Conservation (phyloP, 2,329 filamentous ascomycete genomes). For the Gaeumannomyces sp. region DNA sequence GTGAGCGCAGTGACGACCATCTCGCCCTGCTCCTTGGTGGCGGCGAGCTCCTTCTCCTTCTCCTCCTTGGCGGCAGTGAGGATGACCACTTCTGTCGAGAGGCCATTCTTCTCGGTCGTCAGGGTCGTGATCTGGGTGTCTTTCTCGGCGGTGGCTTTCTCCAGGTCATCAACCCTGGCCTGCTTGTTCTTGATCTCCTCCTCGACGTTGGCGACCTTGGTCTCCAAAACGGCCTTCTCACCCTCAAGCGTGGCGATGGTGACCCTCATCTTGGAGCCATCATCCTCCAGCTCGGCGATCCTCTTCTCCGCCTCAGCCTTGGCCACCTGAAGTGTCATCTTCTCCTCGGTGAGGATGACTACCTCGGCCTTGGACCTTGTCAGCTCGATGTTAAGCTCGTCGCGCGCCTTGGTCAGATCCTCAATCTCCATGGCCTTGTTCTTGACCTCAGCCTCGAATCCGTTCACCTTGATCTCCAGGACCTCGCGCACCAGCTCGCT, state of each 20-base stretch:
- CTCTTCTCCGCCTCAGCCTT: slow-evolving; percentile 8
- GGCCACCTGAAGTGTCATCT: slow-evolving; percentile 4
- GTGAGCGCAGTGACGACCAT: background rate
- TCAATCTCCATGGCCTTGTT: slow-evolving; percentile 6
- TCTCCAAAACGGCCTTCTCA: slow-evolving; percentile 8
- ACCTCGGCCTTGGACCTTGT: background rate
- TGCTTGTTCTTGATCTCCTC: slow-evolving; percentile 2
- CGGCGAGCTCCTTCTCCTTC: background rate
- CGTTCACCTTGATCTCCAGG: slow-evolving; percentile 11
- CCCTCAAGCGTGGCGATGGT: slow-evolving; percentile 9
- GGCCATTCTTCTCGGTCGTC: slow-evolving; percentile 3
- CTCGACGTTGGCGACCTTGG: slow-evolving; percentile 4
- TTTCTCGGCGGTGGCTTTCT: slow-evolving; percentile 1
- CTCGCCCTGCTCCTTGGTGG: slow-evolving; percentile 3
- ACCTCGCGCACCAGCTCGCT: slow-evolving; percentile 13
- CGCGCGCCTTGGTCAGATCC: background rate
- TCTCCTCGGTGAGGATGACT: slow-evolving; percentile 5
- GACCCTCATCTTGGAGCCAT: slow-evolving; percentile 2
- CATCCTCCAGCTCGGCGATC: slow-evolving; percentile 3
- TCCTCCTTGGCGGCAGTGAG: background rate
- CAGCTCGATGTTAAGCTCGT: background rate
- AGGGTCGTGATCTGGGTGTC: slow-evolving; percentile 2
- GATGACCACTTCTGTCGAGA: background rate
- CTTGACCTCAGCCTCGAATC: slow-evolving; percentile 9
- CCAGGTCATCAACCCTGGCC: slow-evolving; percentile 10